These are phyloP conservation scores for Nicotiana undulata DNA, from an alignment of 257 asterid genomes.

Conservation along the genomic window DNA sequence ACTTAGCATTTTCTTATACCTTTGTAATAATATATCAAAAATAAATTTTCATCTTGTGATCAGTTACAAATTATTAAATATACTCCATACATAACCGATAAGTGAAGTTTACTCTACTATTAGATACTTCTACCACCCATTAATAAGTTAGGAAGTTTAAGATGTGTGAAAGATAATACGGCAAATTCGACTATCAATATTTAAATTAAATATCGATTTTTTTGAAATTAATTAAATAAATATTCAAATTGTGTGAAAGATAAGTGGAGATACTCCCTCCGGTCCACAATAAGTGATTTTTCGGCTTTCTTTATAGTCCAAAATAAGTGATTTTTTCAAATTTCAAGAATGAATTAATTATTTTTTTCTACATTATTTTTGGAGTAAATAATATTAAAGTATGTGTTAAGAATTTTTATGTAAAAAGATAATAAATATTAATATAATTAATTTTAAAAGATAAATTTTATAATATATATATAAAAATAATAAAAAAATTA, in stretches of 20 bases:
- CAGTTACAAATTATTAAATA: background rate
- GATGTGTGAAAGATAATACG: background rate
- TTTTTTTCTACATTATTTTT: too few species aligned
- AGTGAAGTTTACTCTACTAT: background rate
- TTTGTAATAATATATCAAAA: background rate
- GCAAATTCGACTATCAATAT: background rate
- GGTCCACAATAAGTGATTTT: too few species aligned
- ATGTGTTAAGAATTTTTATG: too few species aligned
- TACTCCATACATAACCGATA: background rate
- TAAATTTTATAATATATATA: too few species aligned
- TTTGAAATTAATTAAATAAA: background rate
- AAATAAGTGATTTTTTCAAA: too few species aligned
- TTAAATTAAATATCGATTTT: background rate
- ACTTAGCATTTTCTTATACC: background rate
- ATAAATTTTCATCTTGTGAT: background rate
- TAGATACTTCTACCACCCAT: background rate
- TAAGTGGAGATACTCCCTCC: background rate
- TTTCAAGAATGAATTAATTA: too few species aligned
- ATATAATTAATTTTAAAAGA: too few species aligned
- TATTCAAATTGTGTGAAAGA: background rate
- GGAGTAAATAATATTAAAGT: too few species aligned
- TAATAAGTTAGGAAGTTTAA: background rate
- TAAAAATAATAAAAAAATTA: too few species aligned
- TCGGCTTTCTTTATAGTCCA: too few species aligned
- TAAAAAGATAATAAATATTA: too few species aligned